Conservation (phyloP, 352 stramenopile species). For the Pythium grandisporangium region DNA sequence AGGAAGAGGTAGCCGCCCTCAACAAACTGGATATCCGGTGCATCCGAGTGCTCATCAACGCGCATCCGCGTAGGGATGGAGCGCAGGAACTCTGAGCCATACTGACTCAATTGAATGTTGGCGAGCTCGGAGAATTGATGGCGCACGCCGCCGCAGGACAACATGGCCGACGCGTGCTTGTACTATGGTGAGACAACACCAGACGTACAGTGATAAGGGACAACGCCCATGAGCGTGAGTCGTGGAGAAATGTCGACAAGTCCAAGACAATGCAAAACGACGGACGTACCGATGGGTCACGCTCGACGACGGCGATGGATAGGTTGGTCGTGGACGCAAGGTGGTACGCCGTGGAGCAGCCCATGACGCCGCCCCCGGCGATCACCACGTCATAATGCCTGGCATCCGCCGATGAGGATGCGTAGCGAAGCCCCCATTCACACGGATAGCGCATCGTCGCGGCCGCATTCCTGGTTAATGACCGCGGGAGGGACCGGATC, state of each 20-base stretch:
- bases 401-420: conserved; percentile 1
- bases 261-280: background rate
- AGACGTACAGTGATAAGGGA: too few relatives aligned
- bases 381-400: conserved; percentile 84
- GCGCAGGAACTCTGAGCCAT: conserved; percentile 64
- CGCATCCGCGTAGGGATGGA: conserved; percentile 35
- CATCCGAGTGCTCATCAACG: conserved; percentile 36
- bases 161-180: conserved; percentile 71
- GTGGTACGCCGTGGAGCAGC: conserved; percentile 82
- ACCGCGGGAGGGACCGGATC: too few relatives aligned
- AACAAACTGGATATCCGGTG: conserved; percentile 67
- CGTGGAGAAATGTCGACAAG: too few relatives aligned
- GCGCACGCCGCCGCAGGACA: conserved; percentile 69
- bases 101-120: conserved; percentile 78
- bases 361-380: conserved; percentile 73
- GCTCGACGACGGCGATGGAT: conserved; percentile 68
- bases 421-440: too few relatives aligned
- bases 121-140: conserved; percentile 73
- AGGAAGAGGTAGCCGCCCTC: conserved; percentile 80
- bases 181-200: too few relatives aligned
- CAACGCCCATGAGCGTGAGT: too few relatives aligned
- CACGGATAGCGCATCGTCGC: too few relatives aligned
- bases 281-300: conserved; percentile 45
- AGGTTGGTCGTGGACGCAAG: conserved; percentile 57
- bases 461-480: too few relatives aligned